Percentiles rank a stretch among this genome's conserved stretches.
Conservation (phyloP, 495 filamentous ascomycete genomes). For the Glarea lozoyensis region DNA sequence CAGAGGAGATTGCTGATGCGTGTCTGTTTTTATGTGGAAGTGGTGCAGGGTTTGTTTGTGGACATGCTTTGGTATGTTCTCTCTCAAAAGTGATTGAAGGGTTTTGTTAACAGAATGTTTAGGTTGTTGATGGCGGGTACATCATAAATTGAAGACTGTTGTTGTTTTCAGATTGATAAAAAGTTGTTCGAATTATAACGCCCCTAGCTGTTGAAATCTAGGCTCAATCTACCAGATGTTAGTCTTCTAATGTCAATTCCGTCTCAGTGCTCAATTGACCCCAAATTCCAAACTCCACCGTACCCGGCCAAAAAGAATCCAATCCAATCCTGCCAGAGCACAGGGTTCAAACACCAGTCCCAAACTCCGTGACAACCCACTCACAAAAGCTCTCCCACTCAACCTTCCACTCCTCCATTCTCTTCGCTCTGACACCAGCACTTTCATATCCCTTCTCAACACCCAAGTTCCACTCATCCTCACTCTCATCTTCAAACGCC, state of each 20-base stretch:
- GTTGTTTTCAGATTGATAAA: too few relatives aligned
- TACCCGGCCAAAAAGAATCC: too few relatives aligned
- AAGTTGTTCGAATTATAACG: too few relatives aligned
- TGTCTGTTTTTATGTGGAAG: slow-evolving; percentile 39
- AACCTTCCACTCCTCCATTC: slow-evolving; percentile 63
- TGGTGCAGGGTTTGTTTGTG: slow-evolving; percentile 41
- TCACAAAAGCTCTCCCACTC: slow-evolving; percentile 85
- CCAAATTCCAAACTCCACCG: too few relatives aligned
- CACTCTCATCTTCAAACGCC: slow-evolving; percentile 65
- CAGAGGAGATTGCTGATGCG: slow-evolving; percentile 41
- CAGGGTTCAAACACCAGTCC: slow-evolving; percentile 30
- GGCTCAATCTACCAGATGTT: too few relatives aligned
- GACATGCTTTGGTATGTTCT: slow-evolving; percentile 30
- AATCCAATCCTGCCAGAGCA: background rate
- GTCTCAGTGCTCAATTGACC: too few relatives aligned
- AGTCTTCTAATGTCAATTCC: too few relatives aligned
- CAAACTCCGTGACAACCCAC: slow-evolving; percentile 78
- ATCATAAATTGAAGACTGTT: slow-evolving; percentile 15
- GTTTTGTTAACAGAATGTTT: background rate
- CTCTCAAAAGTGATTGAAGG: too few relatives aligned
- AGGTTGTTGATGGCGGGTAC: slow-evolving; percentile 17
- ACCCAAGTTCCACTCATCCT: slow-evolving; percentile 58
- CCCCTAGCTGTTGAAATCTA: too few relatives aligned
- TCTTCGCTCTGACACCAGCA: slow-evolving; percentile 54
- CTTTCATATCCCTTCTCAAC: slow-evolving; percentile 64